A percentile compares a stretch with the other conserved stretches of the same genome.
Conservation (phyloP, 495 filamentous ascomycete genomes). For the Articulospora tetracladia region DNA sequence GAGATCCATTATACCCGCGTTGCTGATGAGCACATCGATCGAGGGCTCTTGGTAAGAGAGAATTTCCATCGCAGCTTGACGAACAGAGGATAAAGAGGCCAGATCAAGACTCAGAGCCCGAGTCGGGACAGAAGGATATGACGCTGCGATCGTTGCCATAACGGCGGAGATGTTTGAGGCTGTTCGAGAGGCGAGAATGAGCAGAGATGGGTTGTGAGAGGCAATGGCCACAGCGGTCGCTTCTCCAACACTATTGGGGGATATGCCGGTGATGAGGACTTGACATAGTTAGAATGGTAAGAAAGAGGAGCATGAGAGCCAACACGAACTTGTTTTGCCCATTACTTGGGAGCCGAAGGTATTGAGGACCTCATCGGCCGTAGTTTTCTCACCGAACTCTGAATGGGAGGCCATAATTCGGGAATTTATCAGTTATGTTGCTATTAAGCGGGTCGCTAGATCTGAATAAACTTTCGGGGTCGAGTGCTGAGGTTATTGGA, state of each 20-base stretch:
- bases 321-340: slow-evolving; percentile 31
- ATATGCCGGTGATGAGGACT: slow-evolving; percentile 43
- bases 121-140: neutral
- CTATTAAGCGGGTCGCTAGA: too few relatives aligned
- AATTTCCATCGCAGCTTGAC: slow-evolving; percentile 30
- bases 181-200: slow-evolving; percentile 42
- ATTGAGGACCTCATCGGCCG: slow-evolving; percentile 38
- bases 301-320: neutral
- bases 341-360: slow-evolving; percentile 35
- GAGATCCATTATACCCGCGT: slow-evolving; percentile 27
- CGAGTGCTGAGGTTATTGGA: neutral
- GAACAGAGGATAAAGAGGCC: slow-evolving; percentile 6
- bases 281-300: neutral
- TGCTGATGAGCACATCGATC: slow-evolving; percentile 33
- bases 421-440: neutral
- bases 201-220: slow-evolving; percentile 32
- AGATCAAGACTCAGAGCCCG: slow-evolving; percentile 11
- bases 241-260: slow-evolving; percentile 41
- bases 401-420: neutral
- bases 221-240: slow-evolving; percentile 41
- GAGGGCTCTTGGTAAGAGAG: slow-evolving; percentile 11
- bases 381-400: slow-evolving; percentile 25
- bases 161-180: slow-evolving; percentile 30
- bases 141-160: neutral
- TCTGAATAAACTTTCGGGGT: neutral